Base-by-base conservation (phyloP, 2,329 filamentous ascomycete species). In the Xylariales sp. region DNA sequence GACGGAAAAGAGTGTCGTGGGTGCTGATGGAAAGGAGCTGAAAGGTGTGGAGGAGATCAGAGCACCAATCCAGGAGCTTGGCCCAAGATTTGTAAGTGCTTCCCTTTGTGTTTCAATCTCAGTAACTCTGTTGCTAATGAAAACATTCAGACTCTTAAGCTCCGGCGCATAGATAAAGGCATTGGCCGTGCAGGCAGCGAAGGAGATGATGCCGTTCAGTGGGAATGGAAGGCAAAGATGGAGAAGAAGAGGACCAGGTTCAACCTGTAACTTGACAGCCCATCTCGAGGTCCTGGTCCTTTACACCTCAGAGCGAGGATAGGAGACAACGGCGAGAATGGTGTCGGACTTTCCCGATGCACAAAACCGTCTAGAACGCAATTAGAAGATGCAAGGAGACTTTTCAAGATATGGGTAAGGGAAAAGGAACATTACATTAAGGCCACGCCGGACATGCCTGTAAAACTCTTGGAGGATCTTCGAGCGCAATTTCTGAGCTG, bases 201-300 rank as follows among this genome's bases (percentile, higher is more conserved):
- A 44, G 77, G 87, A 70, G 70, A 80, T 61, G 69, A 83, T 61
- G 88, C 88, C 25, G 78, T 88, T 50, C 87, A 95, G 57, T 97
- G 93, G 91, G 80, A 96, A 60, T 98, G 93, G 93, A 94, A 95
- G 67, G 85, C 86, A 10, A 81, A 82, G 58, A 94, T 93, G 83
- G 93, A 98, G 69, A 96, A 96, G 71, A 74, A 86, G 56, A 76
- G 93, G 54, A 97, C 91, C 50, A 83, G 88, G 59, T 98, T 97
- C 69, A 93, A 94, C 64, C 70, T 98, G 57, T 97, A 74, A 53
- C 11, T 10, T 30, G 14, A n/a, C n/a, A n/a, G n/a, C n/a, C n/a
- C n/a, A n/a, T n/a, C n/a, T n/a, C n/a, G n/a, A n/a, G n/a, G n/a
- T n/a, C n/a, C n/a, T n/a, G n/a, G n/a, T n/a, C n/a, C n/a, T n/a